Percentiles rank a stretch among this genome's conserved stretches.
These are phyloP conservation scores for Terana coerulea DNA, from an alignment of 768 basidiomycete genomes.

Conservation along the genomic window DNA sequence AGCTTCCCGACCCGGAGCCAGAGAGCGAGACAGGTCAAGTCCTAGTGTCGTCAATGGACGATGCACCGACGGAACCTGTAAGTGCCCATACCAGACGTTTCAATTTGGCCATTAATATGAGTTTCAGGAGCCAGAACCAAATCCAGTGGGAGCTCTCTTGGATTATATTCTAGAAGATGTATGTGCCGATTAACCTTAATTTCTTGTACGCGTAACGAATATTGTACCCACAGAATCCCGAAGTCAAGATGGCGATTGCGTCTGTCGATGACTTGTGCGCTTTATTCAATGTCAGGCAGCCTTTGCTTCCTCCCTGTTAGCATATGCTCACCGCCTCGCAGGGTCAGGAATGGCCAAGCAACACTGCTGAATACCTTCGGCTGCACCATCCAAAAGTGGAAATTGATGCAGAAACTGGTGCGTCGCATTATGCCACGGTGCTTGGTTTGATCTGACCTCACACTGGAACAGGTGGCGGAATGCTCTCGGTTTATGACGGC, in stretches of 20 bases:
- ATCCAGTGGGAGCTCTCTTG: constrained; percentile 15
- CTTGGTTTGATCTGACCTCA: background rate
- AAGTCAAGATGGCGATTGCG: constrained; percentile 16
- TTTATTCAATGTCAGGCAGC: constrained; percentile 6
- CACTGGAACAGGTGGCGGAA: background rate
- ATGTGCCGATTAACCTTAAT: background rate
- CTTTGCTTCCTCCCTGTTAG: background rate
- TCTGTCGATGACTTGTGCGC: constrained; percentile 10
- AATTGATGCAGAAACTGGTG: background rate
- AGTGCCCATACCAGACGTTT: background rate
- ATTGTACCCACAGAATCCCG: background rate
- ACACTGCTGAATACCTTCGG: background rate
- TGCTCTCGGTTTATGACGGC: background rate
- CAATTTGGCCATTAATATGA: background rate
- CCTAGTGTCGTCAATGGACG: background rate
- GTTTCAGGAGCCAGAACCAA: background rate
- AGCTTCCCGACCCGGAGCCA: constrained; percentile 3
- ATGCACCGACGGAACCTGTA: background rate
- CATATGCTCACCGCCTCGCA: background rate
- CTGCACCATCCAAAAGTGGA: background rate
- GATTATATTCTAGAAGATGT: constrained; percentile 23
- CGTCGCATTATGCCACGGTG: background rate
- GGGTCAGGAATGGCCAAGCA: background rate
- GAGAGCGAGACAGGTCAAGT: background rate
- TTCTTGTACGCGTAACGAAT: background rate